Evolutionary conservation across 2,329 filamentous ascomycete genomes (phyloP), one percentile per base, ranked within the genome.

Genomic region (Bertia moriformis): DNA sequence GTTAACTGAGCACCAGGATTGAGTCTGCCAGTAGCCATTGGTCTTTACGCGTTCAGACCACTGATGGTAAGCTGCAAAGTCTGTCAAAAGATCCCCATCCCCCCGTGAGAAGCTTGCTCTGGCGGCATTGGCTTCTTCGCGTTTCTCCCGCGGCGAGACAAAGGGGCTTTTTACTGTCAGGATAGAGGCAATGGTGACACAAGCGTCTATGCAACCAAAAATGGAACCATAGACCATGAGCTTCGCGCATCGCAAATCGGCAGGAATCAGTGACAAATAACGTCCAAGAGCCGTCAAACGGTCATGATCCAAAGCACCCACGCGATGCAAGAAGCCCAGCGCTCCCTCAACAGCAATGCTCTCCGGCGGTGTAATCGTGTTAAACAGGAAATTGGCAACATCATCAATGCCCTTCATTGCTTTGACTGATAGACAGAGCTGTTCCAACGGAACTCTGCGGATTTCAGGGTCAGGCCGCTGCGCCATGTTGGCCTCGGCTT

Each of bases 391-490:
- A 1, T 54, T 57, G 3, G 71, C 65, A 3, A 83, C 76, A 42
- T 83, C 72, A 35, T 67, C 61, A 4, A 82, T 71, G 2, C 76
- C 78, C 17, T 35, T 35, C 76, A 83, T 83, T 3, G 78, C 77
- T 48, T 81, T 79, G 39, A 84, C 79, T 2, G 76, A 81, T 5
- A 85, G 62, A 53, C 79, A 84, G 5, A 83, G 65, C 45, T 84
- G 78, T 51, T 84, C 80, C 2, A 85, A 57, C 4, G 80, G 80
- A 13, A 84, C 79, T 43, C 80, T 65, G 40, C 74, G 65, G 43
- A 85, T 83, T 51, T 85, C 80, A 1, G 80, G 80, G 40, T 83
- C 76, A 4, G 79, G 77, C 35, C 78, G 61, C 40, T 77, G 72
- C n/a, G 65, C 60, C 78, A 84, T 82, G 56, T 76, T 71, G 20